Percentiles rank a stretch among this genome's conserved stretches.
These are phyloP conservation scores for Moricandia arvensis DNA, from an alignment of 345 rosid genomes.

Conservation along the genomic window DNA sequence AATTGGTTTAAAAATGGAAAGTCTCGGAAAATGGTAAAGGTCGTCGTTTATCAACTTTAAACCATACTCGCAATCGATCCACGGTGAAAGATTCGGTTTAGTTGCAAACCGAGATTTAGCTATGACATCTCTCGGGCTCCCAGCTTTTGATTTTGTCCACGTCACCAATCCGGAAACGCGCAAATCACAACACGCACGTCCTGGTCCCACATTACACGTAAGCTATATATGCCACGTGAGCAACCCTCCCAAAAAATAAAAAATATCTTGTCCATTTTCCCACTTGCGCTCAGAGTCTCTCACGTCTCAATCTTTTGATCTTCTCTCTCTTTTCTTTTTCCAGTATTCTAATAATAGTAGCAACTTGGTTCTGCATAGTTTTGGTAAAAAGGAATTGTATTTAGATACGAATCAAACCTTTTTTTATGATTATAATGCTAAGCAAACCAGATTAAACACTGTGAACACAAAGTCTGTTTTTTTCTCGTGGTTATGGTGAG, in stretches of 20 bases:
- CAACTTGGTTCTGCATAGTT: not conserved
- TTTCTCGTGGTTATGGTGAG: no score
- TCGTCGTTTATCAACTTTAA: not conserved
- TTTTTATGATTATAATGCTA: slow-evolving; percentile 9
- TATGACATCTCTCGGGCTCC: not conserved
- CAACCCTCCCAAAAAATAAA: not conserved
- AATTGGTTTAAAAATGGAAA: not conserved
- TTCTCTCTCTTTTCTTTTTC: not conserved
- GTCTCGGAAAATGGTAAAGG: not conserved
- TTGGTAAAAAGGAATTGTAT: not conserved
- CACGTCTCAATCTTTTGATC: slow-evolving; percentile 14
- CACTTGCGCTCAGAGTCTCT: slow-evolving; percentile 6
- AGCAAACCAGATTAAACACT: slow-evolving; percentile 23
- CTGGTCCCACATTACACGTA: slow-evolving; percentile 6
- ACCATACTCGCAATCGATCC: not conserved
- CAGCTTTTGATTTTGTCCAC: slow-evolving; percentile 54
- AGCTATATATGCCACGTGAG: not conserved
- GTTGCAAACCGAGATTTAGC: not conserved
- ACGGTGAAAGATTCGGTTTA: slow-evolving; percentile 18
- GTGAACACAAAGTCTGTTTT: no score
- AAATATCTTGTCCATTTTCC: not conserved
- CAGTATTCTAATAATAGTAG: not conserved
- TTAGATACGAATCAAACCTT: not conserved
- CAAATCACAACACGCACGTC: not conserved
- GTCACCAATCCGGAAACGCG: slow-evolving; percentile 21